Evolutionary conservation across 306 rosid genomes (phyloP).

Genomic region (Alnus rubra): DNA sequence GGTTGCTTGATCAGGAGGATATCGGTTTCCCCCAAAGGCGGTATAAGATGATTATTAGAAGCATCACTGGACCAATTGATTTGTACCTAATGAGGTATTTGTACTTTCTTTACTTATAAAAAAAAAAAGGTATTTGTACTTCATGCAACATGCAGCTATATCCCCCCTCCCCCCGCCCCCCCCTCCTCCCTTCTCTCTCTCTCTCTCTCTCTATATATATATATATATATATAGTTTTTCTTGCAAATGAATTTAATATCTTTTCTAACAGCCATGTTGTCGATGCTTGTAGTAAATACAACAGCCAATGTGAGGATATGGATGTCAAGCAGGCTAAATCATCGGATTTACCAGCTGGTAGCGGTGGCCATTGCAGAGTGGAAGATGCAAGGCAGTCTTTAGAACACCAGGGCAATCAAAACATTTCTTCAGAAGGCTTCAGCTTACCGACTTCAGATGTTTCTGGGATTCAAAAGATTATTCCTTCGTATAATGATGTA

Average conservation of each 20-base stretch:
- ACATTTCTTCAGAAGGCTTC: slow-evolving; percentile 28
- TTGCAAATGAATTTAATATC: slow-evolving; percentile 12
- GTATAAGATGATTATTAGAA: slow-evolving; percentile 67
- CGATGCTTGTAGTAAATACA: slow-evolving; percentile 43
- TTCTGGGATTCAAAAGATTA: slow-evolving; percentile 67
- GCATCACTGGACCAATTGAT: slow-evolving; percentile 74
- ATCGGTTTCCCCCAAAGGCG: slow-evolving; percentile 55
- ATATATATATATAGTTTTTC: background rate
- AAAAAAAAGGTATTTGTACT: slow-evolving; percentile 43
- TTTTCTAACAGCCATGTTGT: slow-evolving; percentile 21
- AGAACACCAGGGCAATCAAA: slow-evolving; percentile 29
- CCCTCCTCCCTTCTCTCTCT: background rate
- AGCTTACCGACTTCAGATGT: slow-evolving; percentile 27
- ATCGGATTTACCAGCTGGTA: slow-evolving; percentile 32
- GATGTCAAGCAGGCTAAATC: slow-evolving; percentile 29
- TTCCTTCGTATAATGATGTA: slow-evolving; percentile 51
- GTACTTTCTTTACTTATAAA: slow-evolving; percentile 6
- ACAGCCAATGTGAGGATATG: slow-evolving; percentile 31
- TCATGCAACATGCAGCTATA: slow-evolving; percentile 13
- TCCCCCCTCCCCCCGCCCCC: background rate
- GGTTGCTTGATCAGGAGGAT: slow-evolving; percentile 54
- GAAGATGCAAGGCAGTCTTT: slow-evolving; percentile 23
- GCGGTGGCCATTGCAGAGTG: slow-evolving; percentile 26
- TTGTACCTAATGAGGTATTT: slow-evolving; percentile 70
- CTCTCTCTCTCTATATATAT: background rate